Percentiles rank a stretch among this genome's conserved stretches.
phyloP scores from a whole-genome alignment of 306 rosid genomes.

The Ochetophila trinervis region DNA sequence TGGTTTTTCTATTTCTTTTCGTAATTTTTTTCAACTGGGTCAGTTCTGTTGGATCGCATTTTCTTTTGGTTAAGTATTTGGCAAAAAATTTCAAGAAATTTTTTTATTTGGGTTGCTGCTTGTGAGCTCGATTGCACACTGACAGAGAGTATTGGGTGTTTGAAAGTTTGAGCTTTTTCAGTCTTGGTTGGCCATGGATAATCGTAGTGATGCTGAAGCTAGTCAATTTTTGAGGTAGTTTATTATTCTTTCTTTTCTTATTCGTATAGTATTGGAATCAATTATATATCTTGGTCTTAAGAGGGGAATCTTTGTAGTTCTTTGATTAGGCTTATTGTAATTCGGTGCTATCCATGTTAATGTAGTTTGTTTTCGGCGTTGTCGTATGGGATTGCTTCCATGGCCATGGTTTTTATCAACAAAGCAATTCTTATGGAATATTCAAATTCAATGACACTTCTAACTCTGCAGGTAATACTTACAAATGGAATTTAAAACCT shows the following conservation, averaged over 20 bases:
- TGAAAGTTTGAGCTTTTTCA: slow-evolving; percentile 2
- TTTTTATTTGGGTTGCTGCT: not conserved
- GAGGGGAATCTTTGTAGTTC: not conserved
- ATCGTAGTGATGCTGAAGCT: slow-evolving; percentile 50
- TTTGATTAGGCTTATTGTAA: slow-evolving; percentile 3
- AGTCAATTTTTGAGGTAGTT: slow-evolving; percentile 48
- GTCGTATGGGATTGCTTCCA: slow-evolving; percentile 85
- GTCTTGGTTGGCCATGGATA: slow-evolving; percentile 50
- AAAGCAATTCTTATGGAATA: slow-evolving; percentile 95
- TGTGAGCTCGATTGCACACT: not conserved
- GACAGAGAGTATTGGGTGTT: slow-evolving; percentile 3
- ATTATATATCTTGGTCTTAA: not conserved
- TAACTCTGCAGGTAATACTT: slow-evolving; percentile 70
- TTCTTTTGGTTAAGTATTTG: not conserved
- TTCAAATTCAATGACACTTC: slow-evolving; percentile 80
- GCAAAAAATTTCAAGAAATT: not conserved
- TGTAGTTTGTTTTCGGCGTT: slow-evolving; percentile 76
- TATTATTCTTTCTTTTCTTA: slow-evolving; percentile 3
- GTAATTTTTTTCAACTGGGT: not conserved
- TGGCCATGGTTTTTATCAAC: slow-evolving; percentile 97
- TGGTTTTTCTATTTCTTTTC: not conserved
- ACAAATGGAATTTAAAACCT: not conserved
- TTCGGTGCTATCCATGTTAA: slow-evolving; percentile 12
- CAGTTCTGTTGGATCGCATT: slow-evolving; percentile 1
- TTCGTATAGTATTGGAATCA: not conserved